phyloP scores from a whole-genome alignment of 306 rosid genomes.

The Lotus japonicus region DNA sequence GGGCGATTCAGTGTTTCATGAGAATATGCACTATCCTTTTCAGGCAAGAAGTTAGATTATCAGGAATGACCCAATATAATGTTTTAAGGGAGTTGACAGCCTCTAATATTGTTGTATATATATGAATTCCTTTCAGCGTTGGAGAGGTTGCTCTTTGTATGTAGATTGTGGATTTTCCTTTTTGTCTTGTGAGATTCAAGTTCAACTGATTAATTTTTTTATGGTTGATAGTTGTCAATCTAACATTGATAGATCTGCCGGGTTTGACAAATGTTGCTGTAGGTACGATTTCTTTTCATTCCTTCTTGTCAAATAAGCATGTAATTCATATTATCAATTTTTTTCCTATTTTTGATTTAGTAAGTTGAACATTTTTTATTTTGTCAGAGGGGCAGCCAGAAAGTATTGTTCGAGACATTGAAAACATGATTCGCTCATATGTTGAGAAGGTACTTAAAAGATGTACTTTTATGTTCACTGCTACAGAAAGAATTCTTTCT shows the following conservation, averaged over 20 bases:
- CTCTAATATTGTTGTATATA: not conserved
- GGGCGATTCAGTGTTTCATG: not conserved
- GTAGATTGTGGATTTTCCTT: slow-evolving; percentile 7
- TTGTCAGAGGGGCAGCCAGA: slow-evolving; percentile 71
- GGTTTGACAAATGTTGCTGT: slow-evolving; percentile 93
- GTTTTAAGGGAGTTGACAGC: not conserved
- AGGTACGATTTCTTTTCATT: slow-evolving; percentile 42
- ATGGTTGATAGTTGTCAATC: slow-evolving; percentile 70
- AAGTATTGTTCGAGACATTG: slow-evolving; percentile 68
- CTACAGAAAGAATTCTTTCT: not conserved
- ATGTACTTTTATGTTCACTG: not conserved
- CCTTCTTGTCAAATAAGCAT: not conserved
- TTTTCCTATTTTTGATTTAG: slow-evolving; percentile 1
- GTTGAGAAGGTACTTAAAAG: slow-evolving; percentile 53
- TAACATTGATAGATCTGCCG: slow-evolving; percentile 82
- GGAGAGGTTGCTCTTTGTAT: not conserved
- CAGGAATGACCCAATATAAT: slow-evolving; percentile 7
- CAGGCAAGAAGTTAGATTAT: not conserved
- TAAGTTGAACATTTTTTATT: slow-evolving; percentile 7
- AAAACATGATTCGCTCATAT: slow-evolving; percentile 63
- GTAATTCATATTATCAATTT: not conserved
- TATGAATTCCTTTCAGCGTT: not conserved
- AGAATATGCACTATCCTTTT: not conserved
- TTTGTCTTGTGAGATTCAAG: slow-evolving; percentile 10
- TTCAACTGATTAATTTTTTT: not conserved